Evolutionary conservation across 495 filamentous ascomycete genomes (phyloP), one percentile per base, ranked within the genome.

Genomic region (Xylaria sp.): DNA sequence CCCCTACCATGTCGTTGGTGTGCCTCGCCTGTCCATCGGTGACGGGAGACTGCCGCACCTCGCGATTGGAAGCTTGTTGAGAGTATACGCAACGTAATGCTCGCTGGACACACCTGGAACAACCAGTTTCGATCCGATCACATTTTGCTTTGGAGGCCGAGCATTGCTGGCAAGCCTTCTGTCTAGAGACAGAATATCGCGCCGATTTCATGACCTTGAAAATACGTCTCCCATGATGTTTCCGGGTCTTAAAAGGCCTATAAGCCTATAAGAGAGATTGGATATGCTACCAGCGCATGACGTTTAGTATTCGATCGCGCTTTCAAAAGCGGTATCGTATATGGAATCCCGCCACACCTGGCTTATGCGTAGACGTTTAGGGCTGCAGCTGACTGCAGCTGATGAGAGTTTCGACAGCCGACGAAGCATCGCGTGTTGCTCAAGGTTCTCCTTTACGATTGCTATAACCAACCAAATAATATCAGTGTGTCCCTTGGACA

Each of bases 101-200:
- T 68, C 72, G 58, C 41, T 67, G 44, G 41, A 70, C 55, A 48
- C 82, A 85, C 67, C 83, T 75, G 2, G 75, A 72, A 61, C 83
- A 84, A 26, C 75, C 58, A 17, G 72, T 73, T 24, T 58, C 63
- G 61, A 74, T 72, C 26, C 79, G 83, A 67, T 85, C 81, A 57
- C 83, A 85, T 71, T 78, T 81, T 59, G 82, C 80, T 53, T 85
- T 85, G 61, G 81, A 75, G 14, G 33, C 63, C 5, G 82, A 81
- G 43, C 83, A 85, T 43, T 81, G 75, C 19, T 80, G 81, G 66
- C 83, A 85, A 35, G 80, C 78, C 69, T 84, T 85, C 65, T 84
- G 81, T 24, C 83, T 78, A 5, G 83, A 84, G 41, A 72, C 73
- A 31, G 82, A 74, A 62, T 84, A 85, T 65, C 82, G 79, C 52